Percentiles rank a stretch among this genome's conserved stretches.
phyloP scores from a whole-genome alignment of 495 filamentous ascomycete genomes.

The Glarea lozoyensis region DNA sequence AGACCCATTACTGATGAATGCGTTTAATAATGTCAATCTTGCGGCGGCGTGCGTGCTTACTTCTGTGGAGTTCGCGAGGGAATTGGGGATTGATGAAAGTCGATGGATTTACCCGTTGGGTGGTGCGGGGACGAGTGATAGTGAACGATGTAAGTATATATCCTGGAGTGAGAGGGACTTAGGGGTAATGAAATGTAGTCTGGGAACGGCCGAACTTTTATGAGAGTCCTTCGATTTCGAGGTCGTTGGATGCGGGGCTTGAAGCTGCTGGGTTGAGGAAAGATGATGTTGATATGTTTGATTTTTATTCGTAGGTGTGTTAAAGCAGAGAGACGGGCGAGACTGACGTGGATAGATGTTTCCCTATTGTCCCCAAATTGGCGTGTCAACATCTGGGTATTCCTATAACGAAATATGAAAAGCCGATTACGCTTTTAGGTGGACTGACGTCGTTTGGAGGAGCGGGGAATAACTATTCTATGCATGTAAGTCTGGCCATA shows the following conservation, averaged over 20 bases:
- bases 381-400: constrained; percentile 43
- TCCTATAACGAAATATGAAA: constrained; percentile 27
- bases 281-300: constrained; percentile 41
- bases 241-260: constrained; percentile 38
- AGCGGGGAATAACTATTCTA: constrained; percentile 52
- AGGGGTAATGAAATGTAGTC: constrained; percentile 24
- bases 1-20: constrained; percentile 55
- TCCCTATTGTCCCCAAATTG: constrained; percentile 51
- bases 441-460: constrained; percentile 51
- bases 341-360: too few species aligned
- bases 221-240: constrained; percentile 38
- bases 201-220: constrained; percentile 46
- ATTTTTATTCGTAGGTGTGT: constrained; percentile 55
- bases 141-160: constrained; percentile 30
- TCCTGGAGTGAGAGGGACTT: not conserved
- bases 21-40: constrained; percentile 50
- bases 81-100: constrained; percentile 38
- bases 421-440: constrained; percentile 43
- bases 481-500: constrained; percentile 35
- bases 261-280: constrained; percentile 25
- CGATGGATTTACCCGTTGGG: constrained; percentile 49
- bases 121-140: constrained; percentile 43
- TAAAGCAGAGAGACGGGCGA: too few species aligned
- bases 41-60: constrained; percentile 44
- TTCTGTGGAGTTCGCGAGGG: constrained; percentile 33